These are phyloP conservation scores for Inga laurina DNA, from an alignment of 306 rosid species.

Conservation along the genomic window DNA sequence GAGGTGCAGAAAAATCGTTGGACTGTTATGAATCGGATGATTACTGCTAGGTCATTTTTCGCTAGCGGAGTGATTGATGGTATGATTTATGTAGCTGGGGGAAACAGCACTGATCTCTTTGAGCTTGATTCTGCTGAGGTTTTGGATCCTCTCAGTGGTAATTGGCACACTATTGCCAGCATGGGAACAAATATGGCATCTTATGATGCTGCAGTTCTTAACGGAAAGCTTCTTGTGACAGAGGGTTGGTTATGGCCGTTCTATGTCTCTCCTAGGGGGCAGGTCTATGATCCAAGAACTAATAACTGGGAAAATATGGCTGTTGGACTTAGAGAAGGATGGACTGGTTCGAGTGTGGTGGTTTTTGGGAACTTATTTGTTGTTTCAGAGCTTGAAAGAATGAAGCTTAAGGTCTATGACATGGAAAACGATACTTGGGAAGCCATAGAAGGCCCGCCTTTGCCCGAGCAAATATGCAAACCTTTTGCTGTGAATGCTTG, in stretches of 20 bases:
- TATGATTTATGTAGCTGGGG: slow-evolving; percentile 85
- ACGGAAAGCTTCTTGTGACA: slow-evolving; percentile 7
- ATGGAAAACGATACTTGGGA: slow-evolving; percentile 75
- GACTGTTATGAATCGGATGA: slow-evolving; percentile 86
- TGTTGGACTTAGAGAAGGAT: slow-evolving; percentile 91
- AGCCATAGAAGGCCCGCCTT: slow-evolving; percentile 74
- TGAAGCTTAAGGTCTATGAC: slow-evolving; percentile 92
- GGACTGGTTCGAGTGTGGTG: slow-evolving; percentile 96
- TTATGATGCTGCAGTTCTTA: slow-evolving; percentile 9
- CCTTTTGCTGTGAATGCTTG: slow-evolving; percentile 86
- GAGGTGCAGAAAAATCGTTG: slow-evolving; percentile 87
- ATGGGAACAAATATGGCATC: slow-evolving; percentile 6
- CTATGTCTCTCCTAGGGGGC: slow-evolving; percentile 5
- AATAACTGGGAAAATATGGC: slow-evolving; percentile 56
- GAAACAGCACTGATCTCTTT: slow-evolving; percentile 69
- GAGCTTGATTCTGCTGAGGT: slow-evolving; percentile 81
- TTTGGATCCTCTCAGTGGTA: not conserved
- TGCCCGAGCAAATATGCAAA: slow-evolving; percentile 93
- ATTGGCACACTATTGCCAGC: not conserved
- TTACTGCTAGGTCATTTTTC: slow-evolving; percentile 77
- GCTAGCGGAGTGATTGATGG: slow-evolving; percentile 89
- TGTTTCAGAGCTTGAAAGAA: slow-evolving; percentile 88
- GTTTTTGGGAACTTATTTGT: slow-evolving; percentile 81
- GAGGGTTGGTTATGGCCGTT: slow-evolving; percentile 9
- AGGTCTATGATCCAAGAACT: not conserved